Evolutionary conservation across 139 green algal species (phyloP).

Genomic region (Yamagishiella unicocca): DNA sequence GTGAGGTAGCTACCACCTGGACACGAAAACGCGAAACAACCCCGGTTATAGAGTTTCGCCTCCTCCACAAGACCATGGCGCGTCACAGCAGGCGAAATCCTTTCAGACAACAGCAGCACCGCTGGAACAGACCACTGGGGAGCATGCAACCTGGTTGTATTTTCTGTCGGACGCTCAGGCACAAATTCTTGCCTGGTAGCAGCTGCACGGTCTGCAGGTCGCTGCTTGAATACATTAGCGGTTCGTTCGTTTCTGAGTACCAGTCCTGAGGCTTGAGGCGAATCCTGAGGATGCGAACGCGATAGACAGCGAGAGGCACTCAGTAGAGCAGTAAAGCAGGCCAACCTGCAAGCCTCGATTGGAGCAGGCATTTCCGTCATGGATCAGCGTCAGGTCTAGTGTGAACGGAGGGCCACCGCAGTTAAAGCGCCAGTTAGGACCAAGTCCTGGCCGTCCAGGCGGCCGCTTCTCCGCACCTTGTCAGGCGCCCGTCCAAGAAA

Average conservation of each 20-base stretch:
- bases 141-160: neutral
- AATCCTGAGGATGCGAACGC: constrained; percentile 17
- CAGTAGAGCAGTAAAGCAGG: too few relatives aligned
- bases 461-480: neutral
- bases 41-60: neutral
- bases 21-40: neutral
- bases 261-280: neutral
- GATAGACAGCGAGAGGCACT: too few relatives aligned
- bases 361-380: too few relatives aligned
- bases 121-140: neutral
- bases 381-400: too few relatives aligned
- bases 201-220: constrained; percentile 22
- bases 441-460: too few relatives aligned
- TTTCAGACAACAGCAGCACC: neutral
- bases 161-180: neutral
- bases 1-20: neutral
- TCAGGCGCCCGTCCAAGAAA: neutral
- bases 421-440: neutral
- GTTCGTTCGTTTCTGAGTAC: constrained; percentile 3
- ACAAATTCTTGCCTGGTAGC: neutral
- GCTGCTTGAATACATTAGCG: neutral
- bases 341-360: too few relatives aligned
- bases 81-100: neutral
- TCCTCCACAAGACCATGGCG: neutral
- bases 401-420: too few relatives aligned